Evolutionary conservation across 441 rosid species (phyloP).

Genomic region (Gossypium schwendimanii): DNA sequence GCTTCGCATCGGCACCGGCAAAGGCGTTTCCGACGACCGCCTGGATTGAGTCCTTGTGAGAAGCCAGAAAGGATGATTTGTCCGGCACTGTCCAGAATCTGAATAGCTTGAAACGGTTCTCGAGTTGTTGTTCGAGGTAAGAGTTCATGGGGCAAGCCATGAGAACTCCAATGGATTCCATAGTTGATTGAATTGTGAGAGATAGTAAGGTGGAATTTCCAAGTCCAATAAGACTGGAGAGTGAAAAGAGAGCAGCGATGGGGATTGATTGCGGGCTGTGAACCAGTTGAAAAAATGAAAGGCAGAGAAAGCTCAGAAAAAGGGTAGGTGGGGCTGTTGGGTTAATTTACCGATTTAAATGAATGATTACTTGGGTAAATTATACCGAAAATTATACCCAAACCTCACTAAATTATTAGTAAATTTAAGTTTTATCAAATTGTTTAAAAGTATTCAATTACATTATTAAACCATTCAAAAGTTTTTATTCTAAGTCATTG

Average conservation of each 20-base stretch:
- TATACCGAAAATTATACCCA: too few relatives aligned
- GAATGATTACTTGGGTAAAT: too few relatives aligned
- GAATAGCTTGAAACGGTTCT: constrained; percentile 60
- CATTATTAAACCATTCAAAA: too few relatives aligned
- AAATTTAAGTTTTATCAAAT: too few relatives aligned
- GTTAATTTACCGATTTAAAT: too few relatives aligned
- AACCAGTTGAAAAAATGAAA: background rate
- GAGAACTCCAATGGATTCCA: constrained; percentile 67
- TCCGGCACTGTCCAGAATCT: constrained; percentile 48
- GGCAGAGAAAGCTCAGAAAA: background rate
- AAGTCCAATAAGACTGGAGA: background rate
- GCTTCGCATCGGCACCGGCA: constrained; percentile 64
- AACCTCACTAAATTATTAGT: too few relatives aligned
- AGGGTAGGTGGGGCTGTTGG: background rate
- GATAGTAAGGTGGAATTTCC: background rate
- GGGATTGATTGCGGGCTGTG: background rate
- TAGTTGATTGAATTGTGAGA: constrained; percentile 8
- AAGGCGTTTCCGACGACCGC: constrained; percentile 60
- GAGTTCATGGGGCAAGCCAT: constrained; percentile 59
- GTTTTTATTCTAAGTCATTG: too few relatives aligned
- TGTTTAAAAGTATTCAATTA: too few relatives aligned
- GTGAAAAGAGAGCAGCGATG: background rate
- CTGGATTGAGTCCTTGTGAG: constrained; percentile 53
- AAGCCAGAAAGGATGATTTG: constrained; percentile 42
- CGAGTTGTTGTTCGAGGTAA: constrained; percentile 63